Conservation (phyloP, 768 basidiomycete genomes). For the Lentinus brumalis region DNA sequence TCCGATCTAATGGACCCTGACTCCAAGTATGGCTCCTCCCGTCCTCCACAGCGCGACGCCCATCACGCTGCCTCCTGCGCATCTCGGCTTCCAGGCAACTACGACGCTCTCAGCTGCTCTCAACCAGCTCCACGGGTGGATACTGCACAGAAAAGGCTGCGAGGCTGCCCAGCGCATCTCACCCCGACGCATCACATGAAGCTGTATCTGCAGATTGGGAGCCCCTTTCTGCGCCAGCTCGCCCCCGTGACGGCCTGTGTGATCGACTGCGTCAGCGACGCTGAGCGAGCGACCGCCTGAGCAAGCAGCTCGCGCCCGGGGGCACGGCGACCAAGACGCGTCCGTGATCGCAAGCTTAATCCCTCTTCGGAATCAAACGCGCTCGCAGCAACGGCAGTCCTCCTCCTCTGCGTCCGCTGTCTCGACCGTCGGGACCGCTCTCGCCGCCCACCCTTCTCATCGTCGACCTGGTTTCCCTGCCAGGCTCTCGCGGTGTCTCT, state of each 20-base stretch:
- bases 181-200: not conserved
- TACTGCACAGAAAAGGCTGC: not conserved
- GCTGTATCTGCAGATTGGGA: not conserved
- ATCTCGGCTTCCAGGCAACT: not conserved
- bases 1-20: constrained; percentile 22
- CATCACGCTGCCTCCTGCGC: not conserved
- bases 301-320: not conserved
- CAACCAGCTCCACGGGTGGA: not conserved
- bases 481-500: not conserved
- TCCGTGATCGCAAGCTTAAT: not conserved
- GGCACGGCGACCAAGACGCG: not conserved
- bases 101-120: not conserved
- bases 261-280: not conserved
- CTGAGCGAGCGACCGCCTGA: not conserved
- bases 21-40: constrained; percentile 7
- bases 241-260: not conserved
- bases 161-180: not conserved
- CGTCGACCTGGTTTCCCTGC: not conserved
- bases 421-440: not conserved
- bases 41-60: constrained; percentile 8
- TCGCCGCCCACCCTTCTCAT: not conserved
- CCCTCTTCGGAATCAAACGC: not conserved
- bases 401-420: not conserved
- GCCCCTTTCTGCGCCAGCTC: not conserved
- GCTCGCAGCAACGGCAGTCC: not conserved